These are phyloP conservation scores for Obelidium mucronatum DNA, from an alignment of 192 early-diverging fungal species.

Conservation along the genomic window DNA sequence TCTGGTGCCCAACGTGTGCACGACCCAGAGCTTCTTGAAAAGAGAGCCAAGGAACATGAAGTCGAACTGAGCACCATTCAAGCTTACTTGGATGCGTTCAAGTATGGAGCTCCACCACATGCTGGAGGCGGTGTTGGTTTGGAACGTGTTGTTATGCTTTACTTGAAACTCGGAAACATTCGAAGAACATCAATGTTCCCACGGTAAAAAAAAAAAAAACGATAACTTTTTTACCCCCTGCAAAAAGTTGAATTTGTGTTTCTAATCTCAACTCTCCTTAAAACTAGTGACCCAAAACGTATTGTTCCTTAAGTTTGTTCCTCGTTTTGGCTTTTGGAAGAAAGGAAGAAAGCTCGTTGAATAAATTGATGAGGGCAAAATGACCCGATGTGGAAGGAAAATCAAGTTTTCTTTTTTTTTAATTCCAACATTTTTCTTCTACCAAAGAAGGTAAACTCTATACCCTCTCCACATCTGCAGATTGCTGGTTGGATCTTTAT, in stretches of 20 bases:
- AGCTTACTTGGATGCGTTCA: constrained; percentile 94
- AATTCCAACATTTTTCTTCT: too few relatives aligned
- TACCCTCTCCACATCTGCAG: background rate
- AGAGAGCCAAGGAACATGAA: constrained; percentile 78
- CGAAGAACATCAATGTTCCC: constrained; percentile 93
- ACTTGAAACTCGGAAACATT: constrained; percentile 94
- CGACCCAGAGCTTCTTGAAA: constrained; percentile 79
- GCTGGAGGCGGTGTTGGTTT: constrained; percentile 92
- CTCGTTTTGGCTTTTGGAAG: background rate
- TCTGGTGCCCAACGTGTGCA: constrained; percentile 99
- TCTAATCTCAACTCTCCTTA: too few relatives aligned
- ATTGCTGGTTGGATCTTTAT: background rate
- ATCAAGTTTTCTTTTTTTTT: too few relatives aligned
- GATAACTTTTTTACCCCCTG: too few relatives aligned
- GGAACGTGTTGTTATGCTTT: constrained; percentile 98
- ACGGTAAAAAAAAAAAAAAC: constrained; percentile 60
- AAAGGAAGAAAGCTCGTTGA: background rate
- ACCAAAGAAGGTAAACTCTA: background rate
- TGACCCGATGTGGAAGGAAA: background rate
- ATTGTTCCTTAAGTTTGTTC: constrained; percentile 58
- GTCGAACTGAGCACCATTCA: constrained; percentile 85
- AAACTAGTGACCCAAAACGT: constrained; percentile 87
- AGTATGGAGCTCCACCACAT: constrained; percentile 95
- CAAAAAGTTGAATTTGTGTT: too few relatives aligned
- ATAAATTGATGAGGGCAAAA: background rate